phyloP scores from a whole-genome alignment of 495 filamentous ascomycete genomes.

The Aspergillus sclerotiicarbonarius region DNA sequence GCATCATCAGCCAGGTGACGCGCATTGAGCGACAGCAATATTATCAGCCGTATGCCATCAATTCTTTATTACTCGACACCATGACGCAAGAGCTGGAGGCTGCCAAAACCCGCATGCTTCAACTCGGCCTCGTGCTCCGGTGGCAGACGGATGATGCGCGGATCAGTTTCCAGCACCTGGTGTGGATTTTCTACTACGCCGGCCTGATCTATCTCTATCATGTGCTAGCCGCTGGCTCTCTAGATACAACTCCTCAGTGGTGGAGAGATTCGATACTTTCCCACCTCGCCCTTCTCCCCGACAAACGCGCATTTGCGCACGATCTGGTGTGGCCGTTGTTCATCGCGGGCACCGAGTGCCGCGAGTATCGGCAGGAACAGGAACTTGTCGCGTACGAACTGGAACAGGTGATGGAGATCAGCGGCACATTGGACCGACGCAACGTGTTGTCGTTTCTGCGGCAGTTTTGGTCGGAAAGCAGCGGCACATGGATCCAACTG shows the following conservation, averaged over 20 bases:
- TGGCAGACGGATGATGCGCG: conserved; percentile 18
- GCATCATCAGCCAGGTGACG: conserved; percentile 22
- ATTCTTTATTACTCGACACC: conserved; percentile 5
- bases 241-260: background rate
- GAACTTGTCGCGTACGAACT: conserved; percentile 9
- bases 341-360: conserved; percentile 25
- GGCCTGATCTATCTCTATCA: conserved; percentile 27
- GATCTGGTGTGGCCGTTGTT: conserved; percentile 31
- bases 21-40: conserved; percentile 16
- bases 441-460: conserved; percentile 23
- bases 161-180: conserved; percentile 19
- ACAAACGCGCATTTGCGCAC: conserved; percentile 21
- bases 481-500: background rate
- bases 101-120: conserved; percentile 14
- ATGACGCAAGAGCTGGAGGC: conserved; percentile 16
- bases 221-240: conserved; percentile 13
- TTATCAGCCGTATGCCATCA: background rate
- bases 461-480: conserved; percentile 13
- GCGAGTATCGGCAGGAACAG: conserved; percentile 8
- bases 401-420: conserved; percentile 19
- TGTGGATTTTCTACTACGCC: conserved; percentile 28
- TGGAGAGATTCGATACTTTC: conserved; percentile 24
- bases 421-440: conserved; percentile 20
- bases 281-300: conserved; percentile 18
- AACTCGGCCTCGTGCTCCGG: conserved; percentile 16